Evolutionary conservation across 495 filamentous ascomycete species (phyloP).

Genomic region (Penicillium odoratum): DNA sequence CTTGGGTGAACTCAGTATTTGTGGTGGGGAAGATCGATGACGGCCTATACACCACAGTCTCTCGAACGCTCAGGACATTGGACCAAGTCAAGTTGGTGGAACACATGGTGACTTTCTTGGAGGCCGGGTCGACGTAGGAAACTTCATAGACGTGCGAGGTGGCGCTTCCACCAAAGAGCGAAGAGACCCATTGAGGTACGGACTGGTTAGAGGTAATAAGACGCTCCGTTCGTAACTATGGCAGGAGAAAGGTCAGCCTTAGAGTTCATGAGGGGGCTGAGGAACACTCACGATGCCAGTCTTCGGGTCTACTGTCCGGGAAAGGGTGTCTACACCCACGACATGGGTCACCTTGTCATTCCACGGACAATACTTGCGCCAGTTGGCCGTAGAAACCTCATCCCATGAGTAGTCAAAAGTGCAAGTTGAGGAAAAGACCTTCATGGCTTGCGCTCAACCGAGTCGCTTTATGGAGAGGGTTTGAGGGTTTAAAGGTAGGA

Average conservation of each 20-base stretch:
- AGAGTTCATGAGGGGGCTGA: background rate
- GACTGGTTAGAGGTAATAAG: constrained; percentile 93
- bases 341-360: constrained; percentile 95
- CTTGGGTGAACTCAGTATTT: constrained; percentile 79
- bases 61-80: constrained; percentile 83
- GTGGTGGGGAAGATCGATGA: constrained; percentile 47
- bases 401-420: constrained; percentile 98
- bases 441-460: constrained; percentile 57
- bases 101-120: constrained; percentile 89
- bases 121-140: constrained; percentile 81
- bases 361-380: constrained; percentile 98
- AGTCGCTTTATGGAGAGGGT: constrained; percentile 4
- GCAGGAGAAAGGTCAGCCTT: constrained; percentile 14
- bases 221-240: constrained; percentile 85
- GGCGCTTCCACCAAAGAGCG: constrained; percentile 68
- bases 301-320: constrained; percentile 70
- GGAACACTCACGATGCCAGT: constrained; percentile 74
- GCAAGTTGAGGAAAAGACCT: constrained; percentile 84
- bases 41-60: constrained; percentile 84
- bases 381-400: constrained; percentile 98
- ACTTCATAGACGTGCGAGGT: constrained; percentile 90
- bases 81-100: constrained; percentile 87
- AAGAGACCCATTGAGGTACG: constrained; percentile 81
- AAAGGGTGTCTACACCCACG: constrained; percentile 88
- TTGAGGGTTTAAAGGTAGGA: background rate